Conservation (phyloP, 805 yeast species). For the Lachancea nothofagi region DNA sequence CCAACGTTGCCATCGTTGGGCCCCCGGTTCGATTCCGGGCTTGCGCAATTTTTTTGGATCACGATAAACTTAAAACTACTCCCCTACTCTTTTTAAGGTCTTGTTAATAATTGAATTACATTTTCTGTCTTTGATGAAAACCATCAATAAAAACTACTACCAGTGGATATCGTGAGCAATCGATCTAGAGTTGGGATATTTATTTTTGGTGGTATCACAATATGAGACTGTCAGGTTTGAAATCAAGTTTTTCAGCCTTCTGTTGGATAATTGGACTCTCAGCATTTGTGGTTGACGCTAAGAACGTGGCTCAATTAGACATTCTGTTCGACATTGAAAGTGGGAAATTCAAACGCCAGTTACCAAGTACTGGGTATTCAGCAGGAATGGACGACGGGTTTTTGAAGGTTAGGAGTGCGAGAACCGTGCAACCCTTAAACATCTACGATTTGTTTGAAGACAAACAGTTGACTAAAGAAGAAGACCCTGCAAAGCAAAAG, state of each 20-base stretch:
- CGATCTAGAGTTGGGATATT: no score
- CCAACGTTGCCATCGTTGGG: conserved; percentile 33
- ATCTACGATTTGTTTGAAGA: conserved; percentile 9
- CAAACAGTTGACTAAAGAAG: conserved; percentile 4
- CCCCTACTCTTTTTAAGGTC: background rate
- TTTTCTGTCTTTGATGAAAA: background rate
- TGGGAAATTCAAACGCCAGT: conserved; percentile 8
- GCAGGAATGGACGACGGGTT: conserved; percentile 1
- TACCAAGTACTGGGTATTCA: background rate
- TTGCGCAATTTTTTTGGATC: conserved; percentile 18
- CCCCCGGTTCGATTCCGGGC: conserved; percentile 34
- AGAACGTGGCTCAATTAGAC: conserved; percentile 7
- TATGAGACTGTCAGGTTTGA: background rate
- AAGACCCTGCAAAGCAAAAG: background rate
- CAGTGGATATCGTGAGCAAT: background rate
- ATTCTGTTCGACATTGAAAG: conserved; percentile 3
- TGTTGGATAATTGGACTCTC: background rate
- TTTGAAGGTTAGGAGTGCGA: conserved; percentile 4
- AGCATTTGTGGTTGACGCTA: conserved; percentile 2
- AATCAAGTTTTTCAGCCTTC: background rate
- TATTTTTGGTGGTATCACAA: no score
- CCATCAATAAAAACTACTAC: no score
- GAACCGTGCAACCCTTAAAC: conserved; percentile 10
- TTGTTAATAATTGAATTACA: background rate
- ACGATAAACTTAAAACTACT: no score